Evolutionary conservation across 768 basidiomycete species (phyloP).

Genomic region (Suillus spraguei): DNA sequence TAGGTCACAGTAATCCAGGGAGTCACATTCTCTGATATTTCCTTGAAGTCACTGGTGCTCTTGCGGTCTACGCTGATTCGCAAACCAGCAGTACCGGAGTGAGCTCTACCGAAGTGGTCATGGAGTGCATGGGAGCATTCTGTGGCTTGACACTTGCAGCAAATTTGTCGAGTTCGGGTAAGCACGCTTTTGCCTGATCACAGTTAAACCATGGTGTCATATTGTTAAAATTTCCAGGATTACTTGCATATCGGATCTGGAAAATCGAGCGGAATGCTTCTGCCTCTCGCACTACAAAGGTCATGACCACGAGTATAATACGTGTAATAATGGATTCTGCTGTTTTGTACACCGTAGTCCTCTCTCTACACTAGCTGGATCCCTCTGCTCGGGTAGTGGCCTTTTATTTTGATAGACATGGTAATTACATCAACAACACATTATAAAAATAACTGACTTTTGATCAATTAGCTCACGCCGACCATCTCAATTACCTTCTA

Average conservation of each 20-base stretch:
- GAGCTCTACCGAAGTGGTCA: neutral
- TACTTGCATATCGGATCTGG: neutral
- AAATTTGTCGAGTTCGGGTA: slow-evolving; percentile 6
- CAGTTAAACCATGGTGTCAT: neutral
- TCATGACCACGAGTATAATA: slow-evolving; percentile 22
- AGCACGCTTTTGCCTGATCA: slow-evolving; percentile 3
- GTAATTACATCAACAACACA: neutral
- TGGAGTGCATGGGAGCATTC: slow-evolving; percentile 9
- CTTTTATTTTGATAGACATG: slow-evolving; percentile 26
- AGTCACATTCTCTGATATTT: neutral
- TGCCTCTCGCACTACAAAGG: neutral
- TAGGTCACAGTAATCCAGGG: neutral
- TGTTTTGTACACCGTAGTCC: slow-evolving; percentile 33
- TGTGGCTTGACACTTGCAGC: slow-evolving; percentile 10
- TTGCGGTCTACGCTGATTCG: slow-evolving; percentile 9
- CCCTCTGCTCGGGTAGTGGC: slow-evolving; percentile 29
- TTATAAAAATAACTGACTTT: neutral
- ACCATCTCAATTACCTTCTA: neutral
- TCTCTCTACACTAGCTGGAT: slow-evolving; percentile 35
- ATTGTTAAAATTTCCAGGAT: neutral
- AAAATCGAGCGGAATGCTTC: neutral
- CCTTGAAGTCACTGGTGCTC: slow-evolving; percentile 6
- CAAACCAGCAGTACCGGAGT: neutral
- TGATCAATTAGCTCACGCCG: neutral
- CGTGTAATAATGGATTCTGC: slow-evolving; percentile 23